Evolutionary conservation across 176 grass and related monocot genomes (phyloP).

Genomic region (Musa beccarii): DNA sequence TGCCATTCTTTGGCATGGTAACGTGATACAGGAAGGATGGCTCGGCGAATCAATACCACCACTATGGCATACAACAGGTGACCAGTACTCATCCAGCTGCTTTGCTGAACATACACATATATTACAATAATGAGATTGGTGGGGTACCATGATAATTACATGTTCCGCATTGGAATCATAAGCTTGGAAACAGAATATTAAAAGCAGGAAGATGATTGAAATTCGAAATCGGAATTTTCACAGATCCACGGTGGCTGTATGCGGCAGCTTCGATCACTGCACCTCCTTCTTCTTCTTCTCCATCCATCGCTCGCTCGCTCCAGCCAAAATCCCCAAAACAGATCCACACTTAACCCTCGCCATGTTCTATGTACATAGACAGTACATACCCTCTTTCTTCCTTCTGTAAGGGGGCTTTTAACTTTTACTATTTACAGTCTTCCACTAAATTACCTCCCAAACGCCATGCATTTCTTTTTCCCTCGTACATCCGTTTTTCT

Average conservation of each 20-base stretch:
- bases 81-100: too few relatives aligned
- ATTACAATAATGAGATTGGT: not conserved
- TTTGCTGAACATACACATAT: not conserved
- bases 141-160: not conserved
- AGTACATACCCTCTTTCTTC: conserved; percentile 1
- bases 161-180: not conserved
- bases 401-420: not conserved
- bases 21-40: too few relatives aligned
- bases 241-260: not conserved
- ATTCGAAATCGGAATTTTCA: not conserved
- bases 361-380: not conserved
- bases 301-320: too few relatives aligned
- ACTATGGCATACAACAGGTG: too few relatives aligned
- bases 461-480: not conserved
- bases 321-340: not conserved
- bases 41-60: too few relatives aligned
- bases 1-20: too few relatives aligned
- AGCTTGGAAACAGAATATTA: not conserved
- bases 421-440: not conserved
- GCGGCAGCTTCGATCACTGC: not conserved
- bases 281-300: not conserved
- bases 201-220: not conserved
- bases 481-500: not conserved
- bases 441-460: not conserved
- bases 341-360: not conserved